Evolutionary conservation across 2,329 filamentous ascomycete genomes (phyloP), one percentile per base, ranked within the genome.

Genomic region (Ceratocystis papillata): DNA sequence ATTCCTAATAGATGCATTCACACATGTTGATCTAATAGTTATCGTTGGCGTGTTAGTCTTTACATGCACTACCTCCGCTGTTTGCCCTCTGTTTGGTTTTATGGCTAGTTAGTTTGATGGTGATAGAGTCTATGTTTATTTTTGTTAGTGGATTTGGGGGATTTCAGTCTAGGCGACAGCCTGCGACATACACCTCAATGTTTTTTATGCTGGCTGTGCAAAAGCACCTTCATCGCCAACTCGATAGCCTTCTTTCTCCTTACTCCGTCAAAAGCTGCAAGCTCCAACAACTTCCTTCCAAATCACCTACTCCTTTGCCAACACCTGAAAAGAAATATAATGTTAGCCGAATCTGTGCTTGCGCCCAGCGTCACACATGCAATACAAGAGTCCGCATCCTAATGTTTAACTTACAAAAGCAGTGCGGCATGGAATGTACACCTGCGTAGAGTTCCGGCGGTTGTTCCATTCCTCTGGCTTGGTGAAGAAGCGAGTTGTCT

Each of bases 401-500:
- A 15, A 15, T 5, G 57, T 48, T 50, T 68, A 64, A 78, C 83
- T 78, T 78, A 96, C 92, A 75, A 96, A 78, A 22, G 90, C 93
- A 69, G 88, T 91, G 71, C 93, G 81, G 64, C 84, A 84, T 17
- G 93, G 93, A 68, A 96, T 84, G 74, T 99, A 99, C 64, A 96
- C 83, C 74, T 97, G 94, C 61, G 90, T 84, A 79, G 90, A 96
- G 76, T 97, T 97, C 78, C 83, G 87, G 69, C 94, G 81, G 15
- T 83, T 84, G 73, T 97, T 97, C 94, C 94, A 97, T 69, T 83
- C 82, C 78, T 96, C 84, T 15, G 90, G 84, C 4, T 90, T 95
- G 0, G 94, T 97, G 75, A 96, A 96, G 80, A 94, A 97, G 44
- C 90, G 81, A 1, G 90, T 94, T n/a, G 78, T 82, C 70, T 89